Evolutionary conservation across 192 early-diverging fungal species (phyloP).

Genomic region (Chytriomyces sp.): DNA sequence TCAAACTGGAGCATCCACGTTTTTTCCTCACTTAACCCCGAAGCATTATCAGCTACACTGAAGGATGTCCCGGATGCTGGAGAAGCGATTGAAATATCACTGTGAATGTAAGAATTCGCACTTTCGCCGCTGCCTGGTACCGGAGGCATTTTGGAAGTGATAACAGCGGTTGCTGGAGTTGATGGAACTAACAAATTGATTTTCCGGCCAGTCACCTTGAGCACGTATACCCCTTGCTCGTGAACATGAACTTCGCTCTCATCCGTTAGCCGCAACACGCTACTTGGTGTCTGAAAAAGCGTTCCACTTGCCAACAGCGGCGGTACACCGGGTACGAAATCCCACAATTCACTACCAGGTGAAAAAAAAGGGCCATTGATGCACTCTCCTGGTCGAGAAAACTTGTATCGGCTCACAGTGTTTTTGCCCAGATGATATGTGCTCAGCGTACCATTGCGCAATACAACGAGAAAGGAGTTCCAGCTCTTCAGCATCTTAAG

Average conservation of each 20-base stretch:
- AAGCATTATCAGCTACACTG: too few relatives aligned
- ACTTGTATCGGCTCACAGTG: not conserved
- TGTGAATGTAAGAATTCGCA: too few relatives aligned
- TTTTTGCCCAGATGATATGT: not conserved
- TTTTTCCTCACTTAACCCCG: constrained; percentile 2
- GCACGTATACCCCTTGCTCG: constrained; percentile 15
- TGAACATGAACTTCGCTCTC: constrained; percentile 7
- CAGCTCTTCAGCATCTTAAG: not conserved
- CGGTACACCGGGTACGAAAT: not conserved
- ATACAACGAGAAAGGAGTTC: not conserved
- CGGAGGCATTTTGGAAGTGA: too few relatives aligned
- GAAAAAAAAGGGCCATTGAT: constrained; percentile 16
- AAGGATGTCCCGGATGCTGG: too few relatives aligned
- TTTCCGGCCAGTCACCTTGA: constrained; percentile 4
- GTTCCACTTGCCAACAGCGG: not conserved
- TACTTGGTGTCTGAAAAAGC: not conserved
- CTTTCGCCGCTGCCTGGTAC: too few relatives aligned
- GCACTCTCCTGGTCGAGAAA: not conserved
- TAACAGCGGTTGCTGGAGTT: not conserved
- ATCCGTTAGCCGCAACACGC: not conserved
- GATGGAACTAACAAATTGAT: not conserved
- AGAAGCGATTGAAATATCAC: too few relatives aligned
- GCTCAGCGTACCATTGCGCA: not conserved
- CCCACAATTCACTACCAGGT: not conserved
- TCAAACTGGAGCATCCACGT: constrained; percentile 24